Evolutionary conservation across 345 rosid species (phyloP).

Genomic region (Eucalyptus microcorys): DNA sequence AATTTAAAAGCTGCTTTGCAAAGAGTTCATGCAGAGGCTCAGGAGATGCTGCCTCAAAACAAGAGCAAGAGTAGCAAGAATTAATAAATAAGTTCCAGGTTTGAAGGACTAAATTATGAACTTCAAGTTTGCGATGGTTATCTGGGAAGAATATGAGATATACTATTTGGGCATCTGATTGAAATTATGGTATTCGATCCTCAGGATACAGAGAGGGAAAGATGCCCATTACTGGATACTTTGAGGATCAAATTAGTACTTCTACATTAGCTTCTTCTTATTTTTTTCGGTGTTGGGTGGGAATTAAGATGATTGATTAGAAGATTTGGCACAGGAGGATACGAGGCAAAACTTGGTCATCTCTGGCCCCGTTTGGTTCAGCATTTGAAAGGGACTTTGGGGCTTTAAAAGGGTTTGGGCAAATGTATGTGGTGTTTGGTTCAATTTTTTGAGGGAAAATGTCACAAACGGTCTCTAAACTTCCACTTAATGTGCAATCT

Average conservation of each 20-base stretch:
- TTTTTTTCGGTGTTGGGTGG: background rate
- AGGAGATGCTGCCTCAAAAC: slow-evolving; percentile 56
- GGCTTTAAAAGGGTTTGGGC: too few relatives aligned
- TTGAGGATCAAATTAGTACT: slow-evolving; percentile 74
- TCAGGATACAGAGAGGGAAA: slow-evolving; percentile 73
- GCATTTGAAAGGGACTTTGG: too few relatives aligned
- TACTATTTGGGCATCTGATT: background rate
- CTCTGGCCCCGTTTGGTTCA: too few relatives aligned
- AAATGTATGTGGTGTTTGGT: too few relatives aligned
- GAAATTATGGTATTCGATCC: background rate
- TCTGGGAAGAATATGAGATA: background rate
- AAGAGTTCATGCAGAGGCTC: slow-evolving; percentile 65
- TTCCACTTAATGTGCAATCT: too few relatives aligned
- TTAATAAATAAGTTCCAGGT: slow-evolving; percentile 84
- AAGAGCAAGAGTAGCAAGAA: too few relatives aligned
- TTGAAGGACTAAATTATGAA: background rate
- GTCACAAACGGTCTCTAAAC: too few relatives aligned
- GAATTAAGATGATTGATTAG: background rate
- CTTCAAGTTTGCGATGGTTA: background rate
- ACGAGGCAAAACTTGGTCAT: slow-evolving; percentile 72
- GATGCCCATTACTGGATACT: slow-evolving; percentile 56
- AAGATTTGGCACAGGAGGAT: slow-evolving; percentile 47
- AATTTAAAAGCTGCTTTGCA: slow-evolving; percentile 71
- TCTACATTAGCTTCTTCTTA: background rate
- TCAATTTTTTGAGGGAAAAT: too few relatives aligned